These are phyloP conservation scores for Tuber brumale DNA, from an alignment of 495 filamentous ascomycete species.

Conservation along the genomic window DNA sequence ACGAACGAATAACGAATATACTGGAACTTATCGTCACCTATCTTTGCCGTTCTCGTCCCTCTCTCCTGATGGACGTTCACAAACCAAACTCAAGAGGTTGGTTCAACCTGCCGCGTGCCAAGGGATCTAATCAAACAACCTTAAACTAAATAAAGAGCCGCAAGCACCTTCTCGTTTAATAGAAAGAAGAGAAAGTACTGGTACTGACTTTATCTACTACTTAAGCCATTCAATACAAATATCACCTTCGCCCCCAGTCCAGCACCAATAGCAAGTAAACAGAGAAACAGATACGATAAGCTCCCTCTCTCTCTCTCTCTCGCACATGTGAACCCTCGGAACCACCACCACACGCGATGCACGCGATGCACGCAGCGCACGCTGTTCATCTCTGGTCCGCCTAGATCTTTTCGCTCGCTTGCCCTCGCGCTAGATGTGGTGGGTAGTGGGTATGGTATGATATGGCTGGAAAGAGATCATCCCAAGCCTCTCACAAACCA, in stretches of 20 bases:
- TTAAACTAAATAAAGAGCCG: constrained; percentile 1
- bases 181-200: background rate
- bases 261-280: background rate
- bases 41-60: background rate
- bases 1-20: background rate
- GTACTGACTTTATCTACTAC: background rate
- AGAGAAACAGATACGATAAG: background rate
- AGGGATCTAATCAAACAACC: background rate
- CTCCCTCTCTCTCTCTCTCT: too few relatives aligned
- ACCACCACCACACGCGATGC: too few relatives aligned
- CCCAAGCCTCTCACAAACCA: too few relatives aligned
- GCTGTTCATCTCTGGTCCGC: too few relatives aligned
- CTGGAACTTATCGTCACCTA: background rate
- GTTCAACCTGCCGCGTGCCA: background rate
- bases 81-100: background rate
- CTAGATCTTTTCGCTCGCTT: too few relatives aligned
- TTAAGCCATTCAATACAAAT: background rate
- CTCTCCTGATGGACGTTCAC: background rate
- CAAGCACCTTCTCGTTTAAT: background rate
- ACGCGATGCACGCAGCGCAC: too few relatives aligned
- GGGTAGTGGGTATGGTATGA: too few relatives aligned
- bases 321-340: too few relatives aligned
- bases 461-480: too few relatives aligned
- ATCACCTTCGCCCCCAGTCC: background rate
- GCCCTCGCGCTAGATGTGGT: too few relatives aligned